Conservation (phyloP, 768 basidiomycete species). For the Tylopilus vinaceipallidus region DNA sequence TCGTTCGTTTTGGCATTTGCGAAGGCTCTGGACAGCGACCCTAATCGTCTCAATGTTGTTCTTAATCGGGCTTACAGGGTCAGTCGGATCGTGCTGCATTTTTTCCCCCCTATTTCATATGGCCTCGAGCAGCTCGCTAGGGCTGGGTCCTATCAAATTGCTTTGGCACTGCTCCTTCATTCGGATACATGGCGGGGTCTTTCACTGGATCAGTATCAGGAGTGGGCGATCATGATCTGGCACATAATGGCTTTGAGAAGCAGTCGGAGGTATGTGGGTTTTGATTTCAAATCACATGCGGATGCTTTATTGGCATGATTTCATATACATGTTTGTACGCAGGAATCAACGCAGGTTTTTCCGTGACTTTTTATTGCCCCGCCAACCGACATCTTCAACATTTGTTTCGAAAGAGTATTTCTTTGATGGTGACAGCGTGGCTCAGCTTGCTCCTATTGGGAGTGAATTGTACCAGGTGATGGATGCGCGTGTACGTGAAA, state of each 20-base stretch:
- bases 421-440: slow-evolving; percentile 38
- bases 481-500: slow-evolving; percentile 37
- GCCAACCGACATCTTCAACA: slow-evolving; percentile 50
- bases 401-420: slow-evolving; percentile 59
- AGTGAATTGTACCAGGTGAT: slow-evolving; percentile 45
- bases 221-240: slow-evolving; percentile 80
- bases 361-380: slow-evolving; percentile 61
- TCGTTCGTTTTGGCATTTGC: slow-evolving; percentile 68
- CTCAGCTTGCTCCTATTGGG: slow-evolving; percentile 37
- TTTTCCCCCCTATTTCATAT: slow-evolving; percentile 8
- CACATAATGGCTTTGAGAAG: slow-evolving; percentile 67
- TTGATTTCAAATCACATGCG: background rate
- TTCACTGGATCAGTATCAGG: slow-evolving; percentile 58
- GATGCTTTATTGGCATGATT: slow-evolving; percentile 5
- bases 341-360: slow-evolving; percentile 65
- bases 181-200: slow-evolving; percentile 71
- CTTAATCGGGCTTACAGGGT: slow-evolving; percentile 74
- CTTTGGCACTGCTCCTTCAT: slow-evolving; percentile 61
- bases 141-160: slow-evolving; percentile 63
- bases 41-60: slow-evolving; percentile 56
- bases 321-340: slow-evolving; percentile 9
- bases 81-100: slow-evolving; percentile 9
- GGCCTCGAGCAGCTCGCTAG: slow-evolving; percentile 53
- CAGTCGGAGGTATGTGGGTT: slow-evolving; percentile 57
- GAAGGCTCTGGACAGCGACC: slow-evolving; percentile 54